A percentile compares a stretch with the other conserved stretches of the same genome.
phyloP scores from a whole-genome alignment of 352 stramenopile genomes.

The Globisporangium mamillatum region DNA sequence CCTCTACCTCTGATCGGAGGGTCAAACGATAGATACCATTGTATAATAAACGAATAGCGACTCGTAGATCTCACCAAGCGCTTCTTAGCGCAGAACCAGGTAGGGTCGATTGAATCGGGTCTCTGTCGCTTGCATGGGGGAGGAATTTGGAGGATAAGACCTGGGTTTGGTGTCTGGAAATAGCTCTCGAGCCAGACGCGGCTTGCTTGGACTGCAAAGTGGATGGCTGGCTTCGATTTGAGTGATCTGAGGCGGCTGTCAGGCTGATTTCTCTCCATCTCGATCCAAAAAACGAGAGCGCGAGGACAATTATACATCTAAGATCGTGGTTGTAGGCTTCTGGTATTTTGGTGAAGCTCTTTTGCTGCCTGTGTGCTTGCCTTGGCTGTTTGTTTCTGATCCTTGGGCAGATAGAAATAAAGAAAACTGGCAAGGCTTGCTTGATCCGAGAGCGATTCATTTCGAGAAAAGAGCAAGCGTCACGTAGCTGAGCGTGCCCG shows the following conservation, averaged over 20 bases:
- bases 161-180: background rate
- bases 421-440: background rate
- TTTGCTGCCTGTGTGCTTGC: background rate
- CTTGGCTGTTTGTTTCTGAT: background rate
- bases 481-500: conserved; percentile 3
- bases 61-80: background rate
- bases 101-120: background rate
- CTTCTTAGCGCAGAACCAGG: background rate
- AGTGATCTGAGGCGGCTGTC: background rate
- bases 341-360: conserved; percentile 2
- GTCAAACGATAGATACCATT: background rate
- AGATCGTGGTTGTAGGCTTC: conserved; percentile 6
- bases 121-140: background rate
- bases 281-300: conserved; percentile 1
- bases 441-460: conserved; percentile 16
- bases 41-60: conserved; percentile 4
- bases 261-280: background rate
- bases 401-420: background rate
- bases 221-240: background rate
- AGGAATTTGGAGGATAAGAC: background rate
- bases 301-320: conserved; percentile 4
- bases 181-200: background rate
- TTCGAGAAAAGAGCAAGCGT: conserved; percentile 36
- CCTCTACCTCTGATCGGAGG: background rate
- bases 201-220: background rate